Conservation (phyloP, 768 basidiomycete genomes). For the Russula sp. region DNA sequence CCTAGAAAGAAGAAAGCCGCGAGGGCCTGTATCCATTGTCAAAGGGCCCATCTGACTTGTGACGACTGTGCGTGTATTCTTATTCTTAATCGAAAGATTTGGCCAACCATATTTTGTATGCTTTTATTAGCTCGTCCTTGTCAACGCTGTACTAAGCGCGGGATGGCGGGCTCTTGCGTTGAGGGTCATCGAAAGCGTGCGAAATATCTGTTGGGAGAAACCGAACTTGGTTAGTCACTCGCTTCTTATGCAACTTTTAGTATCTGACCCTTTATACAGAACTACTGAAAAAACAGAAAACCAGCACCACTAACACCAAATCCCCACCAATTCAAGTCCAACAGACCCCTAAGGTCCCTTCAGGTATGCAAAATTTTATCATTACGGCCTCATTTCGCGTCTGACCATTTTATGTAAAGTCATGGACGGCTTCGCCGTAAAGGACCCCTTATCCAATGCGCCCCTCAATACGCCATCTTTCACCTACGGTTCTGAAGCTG, state of each 20-base stretch:
- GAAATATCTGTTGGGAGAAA: conserved; percentile 92
- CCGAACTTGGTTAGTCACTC: conserved; percentile 71
- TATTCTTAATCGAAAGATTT: conserved; percentile 7
- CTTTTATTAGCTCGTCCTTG: conserved; percentile 84
- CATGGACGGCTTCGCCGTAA: conserved; percentile 41
- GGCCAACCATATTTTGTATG: conserved; percentile 23
- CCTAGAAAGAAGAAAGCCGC: conserved; percentile 95
- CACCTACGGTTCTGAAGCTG: conserved; percentile 83
- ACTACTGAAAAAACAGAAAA: conserved; percentile 26
- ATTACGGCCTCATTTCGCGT: neutral
- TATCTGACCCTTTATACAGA: conserved; percentile 14
- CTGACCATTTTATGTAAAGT: neutral
- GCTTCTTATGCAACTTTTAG: conserved; percentile 26
- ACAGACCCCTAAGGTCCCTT: conserved; percentile 9
- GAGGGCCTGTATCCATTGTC: conserved; percentile 92
- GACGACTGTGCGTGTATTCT: conserved; percentile 76
- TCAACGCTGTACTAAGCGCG: conserved; percentile 92
- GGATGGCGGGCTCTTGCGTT: conserved; percentile 81
- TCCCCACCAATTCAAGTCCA: conserved; percentile 18
- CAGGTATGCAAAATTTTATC: neutral
- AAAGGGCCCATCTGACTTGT: conserved; percentile 97
- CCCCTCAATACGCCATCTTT: conserved; percentile 54
- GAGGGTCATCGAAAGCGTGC: conserved; percentile 98
- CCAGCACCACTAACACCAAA: neutral
- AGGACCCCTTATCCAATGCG: conserved; percentile 59